These are phyloP conservation scores for Platismatia glauca DNA, from an alignment of 495 filamentous ascomycete genomes.

Conservation along the genomic window DNA sequence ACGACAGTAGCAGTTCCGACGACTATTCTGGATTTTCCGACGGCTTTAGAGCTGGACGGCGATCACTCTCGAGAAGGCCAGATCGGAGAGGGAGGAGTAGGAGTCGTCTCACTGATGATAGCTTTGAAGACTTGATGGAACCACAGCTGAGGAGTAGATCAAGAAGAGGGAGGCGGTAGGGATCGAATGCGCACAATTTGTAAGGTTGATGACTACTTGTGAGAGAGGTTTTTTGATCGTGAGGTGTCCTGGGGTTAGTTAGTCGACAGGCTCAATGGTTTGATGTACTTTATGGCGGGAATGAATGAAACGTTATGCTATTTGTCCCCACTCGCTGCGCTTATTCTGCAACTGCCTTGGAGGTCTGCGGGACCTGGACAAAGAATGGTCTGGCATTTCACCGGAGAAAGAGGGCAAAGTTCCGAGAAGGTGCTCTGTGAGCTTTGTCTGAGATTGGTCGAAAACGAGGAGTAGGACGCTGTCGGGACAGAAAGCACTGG, in stretches of 20 bases:
- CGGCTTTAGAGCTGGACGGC: not conserved
- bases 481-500: not conserved
- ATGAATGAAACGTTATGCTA: not conserved
- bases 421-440: not conserved
- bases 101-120: constrained; percentile 16
- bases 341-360: not conserved
- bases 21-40: not conserved
- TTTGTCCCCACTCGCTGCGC: not conserved
- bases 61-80: not conserved
- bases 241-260: not conserved
- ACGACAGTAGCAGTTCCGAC: constrained; percentile 3
- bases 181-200: not conserved
- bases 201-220: not conserved
- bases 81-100: constrained; percentile 1
- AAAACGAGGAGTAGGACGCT: not conserved
- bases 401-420: not conserved
- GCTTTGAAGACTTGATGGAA: constrained; percentile 10
- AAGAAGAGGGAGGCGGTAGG: not conserved
- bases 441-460: not conserved
- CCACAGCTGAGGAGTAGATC: constrained; percentile 1
- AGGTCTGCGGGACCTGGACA: not conserved
- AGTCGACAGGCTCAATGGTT: not conserved
- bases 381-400: not conserved
- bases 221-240: not conserved
- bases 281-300: not conserved